phyloP scores from a whole-genome alignment of 1,284 basidiomycete genomes.

The Puccinia novopanici region DNA sequence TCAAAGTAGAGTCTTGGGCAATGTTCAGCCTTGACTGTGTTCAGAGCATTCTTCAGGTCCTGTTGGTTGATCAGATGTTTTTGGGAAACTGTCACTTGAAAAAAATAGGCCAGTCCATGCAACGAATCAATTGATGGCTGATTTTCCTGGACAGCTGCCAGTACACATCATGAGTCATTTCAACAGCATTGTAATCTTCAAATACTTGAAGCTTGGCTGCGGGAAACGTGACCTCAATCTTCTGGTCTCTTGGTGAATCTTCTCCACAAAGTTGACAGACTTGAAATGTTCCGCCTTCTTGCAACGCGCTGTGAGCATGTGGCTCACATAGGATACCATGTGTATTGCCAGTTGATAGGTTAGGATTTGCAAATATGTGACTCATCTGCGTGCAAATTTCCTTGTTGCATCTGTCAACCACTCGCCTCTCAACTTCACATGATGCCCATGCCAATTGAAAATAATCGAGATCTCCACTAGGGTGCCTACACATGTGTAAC shows the following conservation, averaged over 20 bases:
- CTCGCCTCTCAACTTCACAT: not conserved
- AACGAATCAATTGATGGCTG: slow-evolving; percentile 23
- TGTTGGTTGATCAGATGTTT: slow-evolving; percentile 12
- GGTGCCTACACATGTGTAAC: slow-evolving; percentile 13
- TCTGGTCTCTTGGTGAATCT: slow-evolving; percentile 9
- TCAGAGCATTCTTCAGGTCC: slow-evolving; percentile 12
- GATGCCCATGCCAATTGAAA: slow-evolving; percentile 7
- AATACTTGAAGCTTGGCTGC: not conserved
- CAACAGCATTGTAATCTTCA: not conserved
- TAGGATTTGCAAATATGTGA: not conserved
- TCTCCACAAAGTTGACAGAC: slow-evolving; percentile 8
- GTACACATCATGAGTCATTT: not conserved
- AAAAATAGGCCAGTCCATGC: slow-evolving; percentile 24
- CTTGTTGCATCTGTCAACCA: not conserved
- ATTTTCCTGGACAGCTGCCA: slow-evolving; percentile 2
- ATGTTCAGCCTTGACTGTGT: not conserved
- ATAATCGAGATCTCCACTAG: not conserved
- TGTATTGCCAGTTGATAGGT: not conserved
- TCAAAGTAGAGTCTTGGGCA: slow-evolving; percentile 8
- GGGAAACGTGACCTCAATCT: slow-evolving; percentile 13
- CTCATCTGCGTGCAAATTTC: not conserved
- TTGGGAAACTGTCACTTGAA: slow-evolving; percentile 21
- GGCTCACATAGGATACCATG: not conserved
- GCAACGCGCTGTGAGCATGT: slow-evolving; percentile 1
- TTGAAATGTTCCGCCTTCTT: slow-evolving; percentile 24